Evolutionary conservation across 306 rosid species (phyloP).

Genomic region (Carpinus fangiana): DNA sequence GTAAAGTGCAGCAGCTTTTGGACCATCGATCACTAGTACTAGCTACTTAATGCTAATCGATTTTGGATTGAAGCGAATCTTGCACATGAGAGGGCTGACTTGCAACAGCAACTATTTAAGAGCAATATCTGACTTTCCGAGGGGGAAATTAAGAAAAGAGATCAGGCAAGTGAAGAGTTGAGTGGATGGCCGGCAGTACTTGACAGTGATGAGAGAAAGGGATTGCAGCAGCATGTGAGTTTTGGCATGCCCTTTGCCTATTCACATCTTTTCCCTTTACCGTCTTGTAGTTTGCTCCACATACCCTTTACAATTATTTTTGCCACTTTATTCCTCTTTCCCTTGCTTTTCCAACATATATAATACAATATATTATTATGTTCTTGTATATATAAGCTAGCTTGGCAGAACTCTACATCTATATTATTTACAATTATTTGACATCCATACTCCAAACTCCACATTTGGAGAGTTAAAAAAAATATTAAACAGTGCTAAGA

Average conservation of each 20-base stretch:
- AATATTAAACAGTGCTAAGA: no score
- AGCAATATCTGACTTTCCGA: constrained; percentile 10
- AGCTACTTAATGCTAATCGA: background rate
- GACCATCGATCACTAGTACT: no score
- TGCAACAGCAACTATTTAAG: background rate
- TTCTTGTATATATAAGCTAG: no score
- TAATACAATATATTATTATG: no score
- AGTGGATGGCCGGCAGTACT: constrained; percentile 30
- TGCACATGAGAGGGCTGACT: constrained; percentile 10
- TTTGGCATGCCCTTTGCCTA: background rate
- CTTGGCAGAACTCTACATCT: no score
- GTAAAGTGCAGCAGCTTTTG: background rate
- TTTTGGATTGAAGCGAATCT: constrained; percentile 15
- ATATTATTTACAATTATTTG: no score
- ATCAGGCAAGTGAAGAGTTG: background rate
- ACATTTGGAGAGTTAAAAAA: no score
- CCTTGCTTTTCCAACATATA: no score
- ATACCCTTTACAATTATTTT: background rate
- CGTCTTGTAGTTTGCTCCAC: background rate
- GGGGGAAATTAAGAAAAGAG: background rate
- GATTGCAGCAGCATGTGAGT: constrained; percentile 21
- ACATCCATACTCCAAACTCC: no score
- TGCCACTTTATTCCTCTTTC: background rate
- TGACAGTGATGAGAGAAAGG: constrained; percentile 7
- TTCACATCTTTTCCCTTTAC: constrained; percentile 24